Evolutionary conservation across 441 rosid genomes (phyloP), one percentile per base, ranked within the genome.

Genomic region (Eugenia klotzschiana): DNA sequence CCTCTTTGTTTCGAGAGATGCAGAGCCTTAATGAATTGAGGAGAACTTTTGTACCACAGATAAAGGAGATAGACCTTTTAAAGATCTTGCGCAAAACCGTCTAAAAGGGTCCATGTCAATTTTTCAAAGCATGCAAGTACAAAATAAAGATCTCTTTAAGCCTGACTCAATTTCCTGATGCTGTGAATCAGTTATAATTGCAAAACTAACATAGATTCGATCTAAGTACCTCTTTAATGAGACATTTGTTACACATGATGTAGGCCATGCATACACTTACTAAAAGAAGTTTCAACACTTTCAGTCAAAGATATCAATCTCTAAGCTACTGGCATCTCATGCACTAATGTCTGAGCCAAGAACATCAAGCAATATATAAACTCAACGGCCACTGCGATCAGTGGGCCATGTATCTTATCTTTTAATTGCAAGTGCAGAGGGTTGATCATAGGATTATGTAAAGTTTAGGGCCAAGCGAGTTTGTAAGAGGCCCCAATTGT

Each of bases 1-100:
- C 88, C 96, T 90, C 90, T 93, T 95, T 57, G 98, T 94, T 91
- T 95, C 99, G 41, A 92, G 86, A 82, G 98, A 92, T 87, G 99
- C 95, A 88, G 90, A 91, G 90, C 98, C 99, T 97, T 90, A 58
- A 73, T 41, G 69, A 49, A 90, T 93, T 87, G 90, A 94, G 93
- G 92, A 92, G 87, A 83, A 51, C 56, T 55, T 25, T 69, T 57
- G 54, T 37, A 80, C 69, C 82, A 40, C 54, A 84, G 18, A 85
- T 83, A 56, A 82, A 85, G 15, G 79, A 81, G 56, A 58, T 20
- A 33, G 46, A 69, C 77, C 0, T 64, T 4, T 20, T 33, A 64
- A 64, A 64, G 46, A 69, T 69, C 46, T 1, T 20, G 25, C 43
- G 2, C n/a, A 37, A 33, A 60, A 18, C n/a, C 5, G 0, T 64